These are phyloP conservation scores for Trichoderma citrinoviride DNA, from an alignment of 2,329 filamentous ascomycete species.

Conservation along the genomic window DNA sequence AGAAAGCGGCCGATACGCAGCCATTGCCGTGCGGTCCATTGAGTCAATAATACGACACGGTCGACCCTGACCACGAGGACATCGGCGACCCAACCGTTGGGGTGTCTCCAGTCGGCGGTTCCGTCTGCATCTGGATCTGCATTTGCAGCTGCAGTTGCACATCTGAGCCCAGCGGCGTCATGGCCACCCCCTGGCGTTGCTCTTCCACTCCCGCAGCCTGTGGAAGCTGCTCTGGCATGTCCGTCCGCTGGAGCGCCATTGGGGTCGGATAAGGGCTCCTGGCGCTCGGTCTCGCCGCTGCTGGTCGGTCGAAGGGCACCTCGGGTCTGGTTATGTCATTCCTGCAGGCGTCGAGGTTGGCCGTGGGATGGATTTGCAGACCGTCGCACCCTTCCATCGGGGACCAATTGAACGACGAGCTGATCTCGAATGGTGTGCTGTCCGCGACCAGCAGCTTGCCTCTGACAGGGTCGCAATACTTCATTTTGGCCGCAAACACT, in stretches of 20 bases:
- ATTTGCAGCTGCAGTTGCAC: constrained; percentile 1
- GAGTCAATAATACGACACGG: constrained; percentile 9
- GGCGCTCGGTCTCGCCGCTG: neutral
- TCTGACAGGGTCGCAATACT: constrained; percentile 15
- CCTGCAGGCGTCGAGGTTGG: constrained; percentile 4
- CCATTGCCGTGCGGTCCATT: too few relatives aligned
- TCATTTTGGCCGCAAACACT: constrained; percentile 18
- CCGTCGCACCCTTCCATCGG: constrained; percentile 20
- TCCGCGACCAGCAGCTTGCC: neutral
- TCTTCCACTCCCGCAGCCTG: neutral
- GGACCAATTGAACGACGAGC: constrained; percentile 19
- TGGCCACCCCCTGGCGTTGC: neutral
- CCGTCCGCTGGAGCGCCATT: constrained; percentile 10
- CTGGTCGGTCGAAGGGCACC: neutral
- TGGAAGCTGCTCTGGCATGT: constrained; percentile 9
- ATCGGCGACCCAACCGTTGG: constrained; percentile 4
- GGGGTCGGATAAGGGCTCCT: constrained; percentile 19
- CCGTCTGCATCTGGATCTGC: constrained; percentile 6
- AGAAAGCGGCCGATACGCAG: too few relatives aligned
- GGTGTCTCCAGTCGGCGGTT: neutral
- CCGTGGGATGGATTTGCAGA: constrained; percentile 15
- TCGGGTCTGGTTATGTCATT: constrained; percentile 1
- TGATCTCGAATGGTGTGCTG: constrained; percentile 16
- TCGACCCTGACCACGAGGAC: constrained; percentile 16
- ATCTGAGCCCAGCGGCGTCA: neutral